These are phyloP conservation scores for Penstemon davidsonii DNA, from an alignment of 257 asterid genomes.

Conservation along the genomic window DNA sequence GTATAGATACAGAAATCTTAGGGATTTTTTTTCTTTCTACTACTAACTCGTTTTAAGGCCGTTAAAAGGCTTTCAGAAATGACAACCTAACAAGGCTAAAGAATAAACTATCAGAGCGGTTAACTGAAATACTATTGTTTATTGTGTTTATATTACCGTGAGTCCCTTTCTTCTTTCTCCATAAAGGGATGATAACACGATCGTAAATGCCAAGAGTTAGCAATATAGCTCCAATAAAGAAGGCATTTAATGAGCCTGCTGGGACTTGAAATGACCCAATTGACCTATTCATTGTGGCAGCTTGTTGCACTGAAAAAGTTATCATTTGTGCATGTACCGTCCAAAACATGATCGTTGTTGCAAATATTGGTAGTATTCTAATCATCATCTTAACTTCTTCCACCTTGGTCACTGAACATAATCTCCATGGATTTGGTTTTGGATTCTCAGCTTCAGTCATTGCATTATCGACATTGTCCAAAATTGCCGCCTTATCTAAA, in stretches of 20 bases:
- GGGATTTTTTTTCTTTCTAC: too few species aligned
- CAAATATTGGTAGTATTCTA: conserved; percentile 69
- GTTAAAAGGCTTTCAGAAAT: too few species aligned
- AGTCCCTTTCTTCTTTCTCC: conserved; percentile 17
- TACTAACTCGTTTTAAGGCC: too few species aligned
- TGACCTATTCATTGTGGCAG: conserved; percentile 55
- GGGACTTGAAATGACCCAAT: conserved; percentile 56
- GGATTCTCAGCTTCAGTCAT: neutral
- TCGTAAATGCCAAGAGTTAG: conserved; percentile 45
- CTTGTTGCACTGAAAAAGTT: conserved; percentile 69
- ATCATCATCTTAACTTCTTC: conserved; percentile 69
- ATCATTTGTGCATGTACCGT: conserved; percentile 71
- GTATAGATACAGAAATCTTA: too few species aligned
- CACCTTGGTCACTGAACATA: conserved; percentile 45
- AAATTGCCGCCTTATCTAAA: conserved; percentile 37
- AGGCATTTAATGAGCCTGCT: conserved; percentile 51
- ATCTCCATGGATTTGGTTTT: conserved; percentile 29
- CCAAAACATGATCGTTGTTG: conserved; percentile 68
- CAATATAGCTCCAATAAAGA: conserved; percentile 55
- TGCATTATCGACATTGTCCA: conserved; percentile 18
- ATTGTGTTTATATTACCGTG: conserved; percentile 16
- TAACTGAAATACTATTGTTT: too few species aligned
- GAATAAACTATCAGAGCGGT: too few species aligned
- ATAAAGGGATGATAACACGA: conserved; percentile 21
- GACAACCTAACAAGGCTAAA: too few species aligned